Conservation (phyloP, 176 grass and related monocot species). For the Rhynchospora tenuis region DNA sequence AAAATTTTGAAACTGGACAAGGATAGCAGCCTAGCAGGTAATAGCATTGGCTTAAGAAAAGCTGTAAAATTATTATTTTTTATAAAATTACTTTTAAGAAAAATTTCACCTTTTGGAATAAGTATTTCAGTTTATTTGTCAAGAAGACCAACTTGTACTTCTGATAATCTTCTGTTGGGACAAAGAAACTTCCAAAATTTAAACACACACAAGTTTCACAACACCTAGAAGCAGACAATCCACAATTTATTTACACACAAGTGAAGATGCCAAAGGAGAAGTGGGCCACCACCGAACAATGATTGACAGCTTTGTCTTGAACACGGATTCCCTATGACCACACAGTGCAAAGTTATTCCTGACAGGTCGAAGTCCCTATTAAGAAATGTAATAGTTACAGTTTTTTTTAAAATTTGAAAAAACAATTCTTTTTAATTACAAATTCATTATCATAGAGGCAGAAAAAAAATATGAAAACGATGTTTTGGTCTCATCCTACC, state of each 20-base stretch:
- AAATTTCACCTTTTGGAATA: neutral
- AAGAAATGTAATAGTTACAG: neutral
- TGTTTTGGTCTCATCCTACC: too few relatives aligned
- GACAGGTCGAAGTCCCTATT: neutral
- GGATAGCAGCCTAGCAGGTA: neutral
- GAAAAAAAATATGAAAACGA: too few relatives aligned
- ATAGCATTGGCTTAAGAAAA: neutral
- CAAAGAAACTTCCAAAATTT: neutral
- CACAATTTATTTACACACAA: neutral
- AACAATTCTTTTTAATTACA: neutral
- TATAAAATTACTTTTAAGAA: neutral
- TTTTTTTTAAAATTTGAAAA: neutral
- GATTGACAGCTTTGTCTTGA: conserved; percentile 8
- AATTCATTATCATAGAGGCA: neutral
- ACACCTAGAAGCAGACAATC: neutral
- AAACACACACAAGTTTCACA: neutral
- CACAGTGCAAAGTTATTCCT: neutral
- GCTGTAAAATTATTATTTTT: neutral
- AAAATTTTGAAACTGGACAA: neutral
- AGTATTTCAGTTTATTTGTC: neutral
- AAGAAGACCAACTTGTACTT: neutral
- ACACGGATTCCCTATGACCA: neutral
- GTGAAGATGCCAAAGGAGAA: neutral
- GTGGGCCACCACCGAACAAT: neutral
- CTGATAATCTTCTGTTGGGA: neutral